Conservation (phyloP, 1,284 basidiomycete genomes). For the Leccinum huronense region DNA sequence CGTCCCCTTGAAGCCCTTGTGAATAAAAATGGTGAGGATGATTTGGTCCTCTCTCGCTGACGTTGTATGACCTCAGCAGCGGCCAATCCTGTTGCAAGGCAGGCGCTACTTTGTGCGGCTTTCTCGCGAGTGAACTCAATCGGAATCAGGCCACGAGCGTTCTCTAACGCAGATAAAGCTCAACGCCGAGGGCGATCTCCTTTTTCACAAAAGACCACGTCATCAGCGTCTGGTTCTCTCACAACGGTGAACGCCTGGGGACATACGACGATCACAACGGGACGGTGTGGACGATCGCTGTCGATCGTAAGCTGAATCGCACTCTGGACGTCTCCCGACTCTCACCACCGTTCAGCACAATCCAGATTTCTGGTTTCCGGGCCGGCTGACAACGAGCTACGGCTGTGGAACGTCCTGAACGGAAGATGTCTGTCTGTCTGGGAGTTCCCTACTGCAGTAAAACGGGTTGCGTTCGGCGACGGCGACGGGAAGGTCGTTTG, state of each 20-base stretch:
- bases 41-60: background rate
- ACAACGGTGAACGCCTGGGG: constrained; percentile 96
- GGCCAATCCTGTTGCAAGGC: constrained; percentile 35
- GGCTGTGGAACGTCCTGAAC: constrained; percentile 87
- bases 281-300: constrained; percentile 94
- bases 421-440: constrained; percentile 92
- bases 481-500: constrained; percentile 85
- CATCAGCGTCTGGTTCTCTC: constrained; percentile 98
- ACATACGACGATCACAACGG: constrained; percentile 98
- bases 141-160: constrained; percentile 84
- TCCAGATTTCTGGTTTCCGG: constrained; percentile 89
- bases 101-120: constrained; percentile 12
- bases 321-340: constrained; percentile 4
- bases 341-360: constrained; percentile 54
- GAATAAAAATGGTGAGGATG: constrained; percentile 18
- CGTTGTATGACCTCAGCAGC: constrained; percentile 15
- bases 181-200: constrained; percentile 93
- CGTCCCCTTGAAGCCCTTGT: background rate
- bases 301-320: constrained; percentile 73
- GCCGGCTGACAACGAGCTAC: constrained; percentile 86
- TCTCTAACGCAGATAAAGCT: constrained; percentile 97
- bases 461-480: constrained; percentile 89
- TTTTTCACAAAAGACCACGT: constrained; percentile 96
- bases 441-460: constrained; percentile 99
- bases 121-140: constrained; percentile 4